Conservation (phyloP, 345 rosid genomes). For the Camelina neglecta region DNA sequence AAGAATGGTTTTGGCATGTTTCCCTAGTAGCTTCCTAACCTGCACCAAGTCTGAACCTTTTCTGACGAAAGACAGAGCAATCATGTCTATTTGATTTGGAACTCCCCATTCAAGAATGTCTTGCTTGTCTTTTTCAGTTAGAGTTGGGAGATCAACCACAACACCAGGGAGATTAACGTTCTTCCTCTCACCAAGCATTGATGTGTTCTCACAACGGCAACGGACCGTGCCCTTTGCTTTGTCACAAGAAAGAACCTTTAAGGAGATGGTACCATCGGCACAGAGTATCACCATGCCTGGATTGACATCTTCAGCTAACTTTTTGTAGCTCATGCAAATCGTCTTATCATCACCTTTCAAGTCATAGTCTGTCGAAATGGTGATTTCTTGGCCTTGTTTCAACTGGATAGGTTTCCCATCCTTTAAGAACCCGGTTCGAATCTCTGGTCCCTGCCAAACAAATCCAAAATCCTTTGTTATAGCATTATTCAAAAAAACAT, state of each 20-base stretch:
- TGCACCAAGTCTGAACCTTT: conserved; percentile 66
- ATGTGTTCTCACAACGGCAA: conserved; percentile 75
- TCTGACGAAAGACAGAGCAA: conserved; percentile 81
- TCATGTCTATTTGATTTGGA: conserved; percentile 74
- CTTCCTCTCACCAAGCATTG: conserved; percentile 76
- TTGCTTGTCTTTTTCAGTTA: conserved; percentile 77
- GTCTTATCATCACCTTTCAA: conserved; percentile 74
- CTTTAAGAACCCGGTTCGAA: conserved; percentile 71
- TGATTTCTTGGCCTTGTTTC: conserved; percentile 81
- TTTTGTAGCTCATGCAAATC: conserved; percentile 95
- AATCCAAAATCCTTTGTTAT: neutral
- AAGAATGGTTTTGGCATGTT: conserved; percentile 60
- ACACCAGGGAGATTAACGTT: conserved; percentile 86
- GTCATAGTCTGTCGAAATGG: conserved; percentile 75
- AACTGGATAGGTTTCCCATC: conserved; percentile 71
- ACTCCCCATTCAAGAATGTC: conserved; percentile 79
- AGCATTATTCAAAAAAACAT: neutral
- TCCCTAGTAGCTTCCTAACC: conserved; percentile 73
- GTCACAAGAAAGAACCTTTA: conserved; percentile 80
- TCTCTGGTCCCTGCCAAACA: conserved; percentile 70
- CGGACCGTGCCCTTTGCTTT: conserved; percentile 60
- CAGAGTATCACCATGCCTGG: conserved; percentile 92
- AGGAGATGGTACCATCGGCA: conserved; percentile 92
- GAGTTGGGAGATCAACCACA: conserved; percentile 81
- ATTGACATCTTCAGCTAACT: conserved; percentile 76